Evolutionary conservation across 2,329 filamentous ascomycete genomes (phyloP), one percentile per base, ranked within the genome.

Genomic region (Talaromyces sp.): DNA sequence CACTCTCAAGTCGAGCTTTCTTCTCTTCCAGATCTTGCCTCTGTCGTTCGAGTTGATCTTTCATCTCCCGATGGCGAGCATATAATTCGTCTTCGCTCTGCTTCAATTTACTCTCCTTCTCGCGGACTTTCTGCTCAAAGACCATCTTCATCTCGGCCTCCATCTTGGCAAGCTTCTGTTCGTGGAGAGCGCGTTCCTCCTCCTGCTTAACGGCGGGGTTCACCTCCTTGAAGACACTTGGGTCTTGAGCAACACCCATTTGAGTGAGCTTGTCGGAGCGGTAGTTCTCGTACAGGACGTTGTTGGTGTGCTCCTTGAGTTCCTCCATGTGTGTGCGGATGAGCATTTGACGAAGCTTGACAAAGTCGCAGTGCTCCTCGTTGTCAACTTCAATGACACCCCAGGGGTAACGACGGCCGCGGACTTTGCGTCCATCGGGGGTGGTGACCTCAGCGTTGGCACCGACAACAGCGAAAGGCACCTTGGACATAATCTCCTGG

Each of bases 141-240:
- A 99, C 95, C 92, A 97, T 97, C 92, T 99, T 99, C 95, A 99
- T 99, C 82, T 99, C 95, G 76, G 93, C 89, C 82, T 99, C 95
- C 95, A 99, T 99, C 92, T 99, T 99, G 81, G 94, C 92, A 73
- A 99, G 92, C 86, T 99, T 99, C 86, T 97, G 93, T 84, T 99
- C 95, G 86, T 99, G 95, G 72, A 99, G 86, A 70, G 91, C 90
- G 75, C 95, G 92, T 86, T 99, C 95, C 84, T 99, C 95, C 81
- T 99, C 95, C 83, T 99, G 95, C 90, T 99, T 99, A 82, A 98
- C 95, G 56, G 95, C 94, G 69, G 95, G 95, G 88, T 99, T 99
- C 86, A 99, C 93, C 89, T 99, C 95, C 88, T 99, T 99, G 91
- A 99, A 99, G 73, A 99, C 95, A 79, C 91, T 97, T 72, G 93